Base-by-base conservation (phyloP, 495 filamentous ascomycete genomes). In the Xylaria curta region DNA sequence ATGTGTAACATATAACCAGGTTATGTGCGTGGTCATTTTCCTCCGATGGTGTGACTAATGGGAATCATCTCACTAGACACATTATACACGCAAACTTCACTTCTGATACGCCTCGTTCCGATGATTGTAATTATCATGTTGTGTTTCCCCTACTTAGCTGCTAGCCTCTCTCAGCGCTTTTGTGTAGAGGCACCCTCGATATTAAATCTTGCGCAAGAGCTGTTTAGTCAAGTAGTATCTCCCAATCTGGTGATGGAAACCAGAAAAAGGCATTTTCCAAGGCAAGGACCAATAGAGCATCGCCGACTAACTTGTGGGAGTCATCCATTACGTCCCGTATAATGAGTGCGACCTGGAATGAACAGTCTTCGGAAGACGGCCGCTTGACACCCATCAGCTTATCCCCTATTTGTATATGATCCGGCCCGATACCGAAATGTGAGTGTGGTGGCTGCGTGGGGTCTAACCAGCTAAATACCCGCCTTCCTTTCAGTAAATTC, bases 371-470 rank as follows among this genome's bases (percentile, higher is more conserved):
- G 28, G 28, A 60, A 60, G 26, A 19, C 8, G 56, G 56, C 31
- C 28, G 56, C 26, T 19, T 3, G 56, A 7, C 56, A 60, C 31
- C 56, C 31, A 60, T 33, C 26, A 60, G 15, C 56, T 33, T 31
- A 36, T 60, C 56, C 31, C 56, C 56, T 36, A 60, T 36, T 60
- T 9, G 56, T 38, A 60, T 60, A 19, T 60, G 26, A 9, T 60
- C 31, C 12, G 56, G 56, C 19, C 56, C 56, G 19, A 60, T 33
- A 3, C 56, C 56, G 9, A 60, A 60, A 60, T 33, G 5, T 17
- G 31, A 4, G 46, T 7, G 1, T 6, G 17, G 3, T 8, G 19
- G 46, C n/a, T 49, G 6, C 5, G 46, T 49, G 19, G 46, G 46
- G n/a, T 49, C 46, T 49, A 19, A n/a, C 46, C 46, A 49, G 46